Conservation (phyloP, 2,329 filamentous ascomycete genomes). For the Beauveria varroae region DNA sequence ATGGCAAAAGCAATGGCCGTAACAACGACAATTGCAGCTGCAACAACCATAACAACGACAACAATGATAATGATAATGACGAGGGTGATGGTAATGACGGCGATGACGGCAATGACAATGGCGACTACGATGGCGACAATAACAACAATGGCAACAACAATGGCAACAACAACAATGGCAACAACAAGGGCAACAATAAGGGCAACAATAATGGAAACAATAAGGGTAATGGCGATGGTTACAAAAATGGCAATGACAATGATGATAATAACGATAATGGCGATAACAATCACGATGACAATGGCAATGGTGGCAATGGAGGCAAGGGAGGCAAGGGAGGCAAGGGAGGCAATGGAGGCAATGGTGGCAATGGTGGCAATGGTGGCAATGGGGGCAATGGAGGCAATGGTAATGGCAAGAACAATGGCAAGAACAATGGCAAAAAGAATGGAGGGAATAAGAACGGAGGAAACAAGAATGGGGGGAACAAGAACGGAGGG, state of each 20-base stretch:
- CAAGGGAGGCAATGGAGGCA: too few species aligned
- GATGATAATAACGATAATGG: background rate
- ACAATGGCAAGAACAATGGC: background rate
- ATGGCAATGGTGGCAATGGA: background rate
- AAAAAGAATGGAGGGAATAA: background rate
- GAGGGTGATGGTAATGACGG: too few species aligned
- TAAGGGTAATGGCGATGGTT: background rate
- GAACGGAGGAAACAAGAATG: too few species aligned
- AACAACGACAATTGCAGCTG: too few species aligned
- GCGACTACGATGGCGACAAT: background rate
- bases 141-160: background rate
- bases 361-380: background rate
- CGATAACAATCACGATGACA: background rate
- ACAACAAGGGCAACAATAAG: background rate
- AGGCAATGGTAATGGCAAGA: background rate
- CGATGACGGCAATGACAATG: background rate
- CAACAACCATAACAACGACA: background rate
- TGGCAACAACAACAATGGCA: background rate
- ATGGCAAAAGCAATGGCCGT: background rate
- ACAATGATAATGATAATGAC: background rate
- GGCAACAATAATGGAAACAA: too few species aligned
- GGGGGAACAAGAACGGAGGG: background rate
- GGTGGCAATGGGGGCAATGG: background rate
- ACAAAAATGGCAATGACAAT: background rate
- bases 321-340: too few species aligned